Conservation (phyloP, 2,329 filamentous ascomycete species). For the Aspergillus ochraceus region DNA sequence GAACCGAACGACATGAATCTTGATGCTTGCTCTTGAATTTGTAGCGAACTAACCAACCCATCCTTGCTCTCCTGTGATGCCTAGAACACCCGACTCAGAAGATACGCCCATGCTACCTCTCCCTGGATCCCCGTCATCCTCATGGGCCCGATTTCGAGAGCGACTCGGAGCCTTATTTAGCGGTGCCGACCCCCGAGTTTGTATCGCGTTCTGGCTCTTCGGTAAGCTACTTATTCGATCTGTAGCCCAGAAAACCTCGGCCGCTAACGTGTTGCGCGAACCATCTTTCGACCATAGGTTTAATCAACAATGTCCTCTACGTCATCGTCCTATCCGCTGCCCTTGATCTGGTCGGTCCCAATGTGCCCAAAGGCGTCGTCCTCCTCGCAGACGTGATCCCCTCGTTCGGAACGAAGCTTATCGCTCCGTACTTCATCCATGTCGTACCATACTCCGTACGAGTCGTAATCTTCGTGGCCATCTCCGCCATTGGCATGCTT, state of each 20-base stretch:
- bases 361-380: conserved; percentile 85
- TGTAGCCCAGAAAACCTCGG: not conserved
- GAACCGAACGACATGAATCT: not conserved
- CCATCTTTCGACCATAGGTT: conserved; percentile 51
- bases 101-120: conserved; percentile 49
- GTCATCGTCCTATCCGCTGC: conserved; percentile 95
- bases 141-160: conserved; percentile 72
- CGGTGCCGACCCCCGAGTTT: conserved; percentile 69
- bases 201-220: conserved; percentile 88
- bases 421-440: conserved; percentile 93
- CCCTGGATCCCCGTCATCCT: conserved; percentile 60
- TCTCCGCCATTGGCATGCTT: conserved; percentile 85
- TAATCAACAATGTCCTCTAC: conserved; percentile 97
- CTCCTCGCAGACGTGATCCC: conserved; percentile 91
- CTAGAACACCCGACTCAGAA: conserved; percentile 22
- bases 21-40: not conserved
- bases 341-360: conserved; percentile 86
- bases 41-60: not conserved
- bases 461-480: conserved; percentile 69
- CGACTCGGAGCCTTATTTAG: conserved; percentile 64
- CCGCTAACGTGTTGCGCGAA: conserved; percentile 5
- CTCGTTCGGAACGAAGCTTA: conserved; percentile 81
- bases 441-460: conserved; percentile 76
- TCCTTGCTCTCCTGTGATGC: conserved; percentile 21
- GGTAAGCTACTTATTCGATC: conserved; percentile 55